phyloP scores from a whole-genome alignment of 331 rosid genomes.

The Arachis monticola region DNA sequence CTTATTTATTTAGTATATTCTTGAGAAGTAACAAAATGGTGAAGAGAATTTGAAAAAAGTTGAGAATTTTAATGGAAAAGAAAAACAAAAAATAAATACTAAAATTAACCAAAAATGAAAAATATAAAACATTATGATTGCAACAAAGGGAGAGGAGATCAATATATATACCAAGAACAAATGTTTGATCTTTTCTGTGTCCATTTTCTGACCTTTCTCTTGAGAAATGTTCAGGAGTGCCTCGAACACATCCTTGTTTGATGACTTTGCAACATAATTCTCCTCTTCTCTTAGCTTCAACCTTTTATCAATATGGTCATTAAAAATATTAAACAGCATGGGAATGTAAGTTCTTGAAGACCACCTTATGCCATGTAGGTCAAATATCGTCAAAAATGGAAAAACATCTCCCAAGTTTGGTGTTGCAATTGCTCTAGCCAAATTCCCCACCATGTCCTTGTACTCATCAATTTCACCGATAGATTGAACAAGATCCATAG shows the following conservation, averaged over 20 bases:
- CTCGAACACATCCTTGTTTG: slow-evolving; percentile 33
- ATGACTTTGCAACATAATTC: not conserved
- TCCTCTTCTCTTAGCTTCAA: slow-evolving; percentile 19
- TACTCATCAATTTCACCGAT: slow-evolving; percentile 33
- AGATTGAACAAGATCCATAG: slow-evolving; percentile 26
- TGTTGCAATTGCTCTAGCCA: slow-evolving; percentile 28
- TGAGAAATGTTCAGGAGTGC: slow-evolving; percentile 32
- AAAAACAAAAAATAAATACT: no score
- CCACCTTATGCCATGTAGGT: slow-evolving; percentile 39
- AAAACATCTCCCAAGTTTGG: slow-evolving; percentile 36
- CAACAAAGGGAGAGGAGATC: not conserved
- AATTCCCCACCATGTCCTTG: slow-evolving; percentile 16
- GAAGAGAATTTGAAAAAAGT: not conserved
- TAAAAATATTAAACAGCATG: slow-evolving; percentile 22
- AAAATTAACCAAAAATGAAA: not conserved
- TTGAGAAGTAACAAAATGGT: not conserved
- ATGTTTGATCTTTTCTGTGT: slow-evolving; percentile 33
- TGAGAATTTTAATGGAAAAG: not conserved
- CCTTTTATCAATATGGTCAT: not conserved
- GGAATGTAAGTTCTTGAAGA: not conserved
- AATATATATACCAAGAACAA: slow-evolving; percentile 11
- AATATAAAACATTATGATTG: no score
- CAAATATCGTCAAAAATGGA: slow-evolving; percentile 24
- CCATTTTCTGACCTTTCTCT: slow-evolving; percentile 31
- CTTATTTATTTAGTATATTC: no score